A percentile compares a stretch with the other conserved stretches of the same genome.
Evolutionary conservation across 495 filamentous ascomycete species (phyloP).

Genomic region (Daldinia vernicosa): DNA sequence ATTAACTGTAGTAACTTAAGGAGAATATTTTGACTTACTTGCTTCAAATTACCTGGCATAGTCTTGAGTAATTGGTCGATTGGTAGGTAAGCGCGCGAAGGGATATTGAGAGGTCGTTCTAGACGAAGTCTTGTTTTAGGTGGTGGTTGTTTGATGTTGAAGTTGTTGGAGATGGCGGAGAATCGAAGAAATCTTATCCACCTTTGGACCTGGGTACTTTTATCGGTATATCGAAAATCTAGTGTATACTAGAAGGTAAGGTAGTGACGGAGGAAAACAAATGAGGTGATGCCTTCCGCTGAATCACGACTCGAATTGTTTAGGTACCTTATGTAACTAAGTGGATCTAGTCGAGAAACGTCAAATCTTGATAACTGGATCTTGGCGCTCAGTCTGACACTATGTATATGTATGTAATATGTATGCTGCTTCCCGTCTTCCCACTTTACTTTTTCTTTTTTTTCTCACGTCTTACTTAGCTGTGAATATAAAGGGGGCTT

Average conservation of each 20-base stretch:
- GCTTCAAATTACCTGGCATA: constrained; percentile 22
- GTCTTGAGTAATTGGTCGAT: neutral
- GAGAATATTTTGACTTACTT: constrained; percentile 25
- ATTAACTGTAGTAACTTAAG: neutral
- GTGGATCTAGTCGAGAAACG: constrained; percentile 28
- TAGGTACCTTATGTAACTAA: constrained; percentile 10
- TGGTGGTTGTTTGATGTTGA: neutral
- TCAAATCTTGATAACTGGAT: constrained; percentile 28
- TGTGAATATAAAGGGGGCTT: constrained; percentile 25
- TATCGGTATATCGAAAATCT: neutral
- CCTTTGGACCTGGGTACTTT: neutral
- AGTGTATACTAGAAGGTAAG: neutral
- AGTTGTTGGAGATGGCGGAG: constrained; percentile 18
- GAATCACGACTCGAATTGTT: constrained; percentile 28
- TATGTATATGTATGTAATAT: too few relatives aligned
- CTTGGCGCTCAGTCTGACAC: constrained; percentile 18
- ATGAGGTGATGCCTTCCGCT: constrained; percentile 11
- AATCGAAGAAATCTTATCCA: constrained; percentile 19
- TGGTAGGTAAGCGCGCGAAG: constrained; percentile 8
- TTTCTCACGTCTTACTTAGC: neutral
- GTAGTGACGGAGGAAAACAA: constrained; percentile 20
- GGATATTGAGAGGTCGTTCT: neutral
- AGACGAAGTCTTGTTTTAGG: constrained; percentile 9
- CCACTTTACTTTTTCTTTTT: neutral
- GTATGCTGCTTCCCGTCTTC: neutral